Conservation (phyloP, 2,329 filamentous ascomycete genomes). For the Ascocoryne sarcoides region DNA sequence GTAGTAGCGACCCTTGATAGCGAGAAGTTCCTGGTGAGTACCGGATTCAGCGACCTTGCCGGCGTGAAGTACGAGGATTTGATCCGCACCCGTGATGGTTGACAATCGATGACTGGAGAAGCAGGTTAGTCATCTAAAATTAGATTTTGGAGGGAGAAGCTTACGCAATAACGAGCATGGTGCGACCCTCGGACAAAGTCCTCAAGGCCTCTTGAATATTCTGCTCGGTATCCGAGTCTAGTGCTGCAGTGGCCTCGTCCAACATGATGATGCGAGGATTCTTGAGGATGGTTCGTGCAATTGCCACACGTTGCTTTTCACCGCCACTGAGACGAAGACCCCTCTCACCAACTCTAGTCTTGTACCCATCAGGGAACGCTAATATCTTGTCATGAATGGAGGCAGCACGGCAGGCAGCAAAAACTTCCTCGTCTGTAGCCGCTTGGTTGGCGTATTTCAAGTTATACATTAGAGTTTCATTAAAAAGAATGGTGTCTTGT, state of each 20-base stretch:
- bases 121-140: slow-evolving; percentile 68
- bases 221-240: slow-evolving; percentile 88
- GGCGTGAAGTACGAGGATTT: slow-evolving; percentile 73
- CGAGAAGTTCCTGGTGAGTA: slow-evolving; percentile 68
- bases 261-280: slow-evolving; percentile 86
- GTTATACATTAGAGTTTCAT: slow-evolving; percentile 92
- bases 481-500: slow-evolving; percentile 92
- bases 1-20: slow-evolving; percentile 60
- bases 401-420: slow-evolving; percentile 72
- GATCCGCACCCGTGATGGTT: slow-evolving; percentile 84
- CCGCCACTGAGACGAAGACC: slow-evolving; percentile 81
- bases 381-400: slow-evolving; percentile 91
- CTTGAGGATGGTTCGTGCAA: slow-evolving; percentile 87
- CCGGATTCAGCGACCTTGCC: slow-evolving; percentile 72
- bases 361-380: slow-evolving; percentile 78
- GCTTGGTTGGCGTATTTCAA: slow-evolving; percentile 78
- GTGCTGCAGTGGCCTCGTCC: slow-evolving; percentile 84
- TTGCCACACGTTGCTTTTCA: slow-evolving; percentile 89
- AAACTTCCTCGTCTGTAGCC: slow-evolving; percentile 74
- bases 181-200: slow-evolving; percentile 74
- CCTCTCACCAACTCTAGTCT: slow-evolving; percentile 85
- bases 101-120: slow-evolving; percentile 62
- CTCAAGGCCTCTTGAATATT: slow-evolving; percentile 83
- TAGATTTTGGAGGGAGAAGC: no score
- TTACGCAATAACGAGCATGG: slow-evolving; percentile 90